Conservation (phyloP, 768 basidiomycete genomes). For the Clavaria fumosa region DNA sequence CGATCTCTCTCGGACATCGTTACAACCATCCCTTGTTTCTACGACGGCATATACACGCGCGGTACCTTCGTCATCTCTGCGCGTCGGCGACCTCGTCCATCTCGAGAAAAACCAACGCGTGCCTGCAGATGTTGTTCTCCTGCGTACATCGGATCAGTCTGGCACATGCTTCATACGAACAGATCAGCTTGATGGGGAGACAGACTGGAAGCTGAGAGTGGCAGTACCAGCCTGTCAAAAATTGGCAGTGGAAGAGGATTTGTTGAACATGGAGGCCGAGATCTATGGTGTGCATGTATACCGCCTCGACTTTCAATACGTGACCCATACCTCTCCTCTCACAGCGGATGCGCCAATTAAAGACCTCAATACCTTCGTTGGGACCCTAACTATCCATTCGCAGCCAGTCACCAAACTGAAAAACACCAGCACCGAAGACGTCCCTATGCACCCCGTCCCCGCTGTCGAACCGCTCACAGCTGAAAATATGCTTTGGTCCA, state of each 20-base stretch:
- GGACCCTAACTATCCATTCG: slow-evolving; percentile 67
- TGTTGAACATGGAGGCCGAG: slow-evolving; percentile 67
- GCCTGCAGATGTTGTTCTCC: slow-evolving; percentile 82
- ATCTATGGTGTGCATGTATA: slow-evolving; percentile 53
- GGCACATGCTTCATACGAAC: slow-evolving; percentile 97
- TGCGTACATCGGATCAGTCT: slow-evolving; percentile 75
- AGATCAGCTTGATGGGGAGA: slow-evolving; percentile 96
- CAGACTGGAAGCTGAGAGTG: slow-evolving; percentile 94
- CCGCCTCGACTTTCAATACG: slow-evolving; percentile 2
- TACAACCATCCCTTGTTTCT: slow-evolving; percentile 24
- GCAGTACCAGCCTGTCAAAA: slow-evolving; percentile 78
- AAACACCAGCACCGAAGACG: slow-evolving; percentile 15
- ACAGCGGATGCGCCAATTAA: slow-evolving; percentile 89
- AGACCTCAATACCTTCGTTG: slow-evolving; percentile 91
- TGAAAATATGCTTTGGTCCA: slow-evolving; percentile 93
- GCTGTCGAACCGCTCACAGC: slow-evolving; percentile 78
- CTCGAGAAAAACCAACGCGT: slow-evolving; percentile 97
- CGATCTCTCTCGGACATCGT: slow-evolving; percentile 26
- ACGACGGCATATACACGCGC: slow-evolving; percentile 37
- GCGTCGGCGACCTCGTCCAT: slow-evolving; percentile 80
- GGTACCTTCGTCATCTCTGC: slow-evolving; percentile 75
- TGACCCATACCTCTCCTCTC: slow-evolving; percentile 10
- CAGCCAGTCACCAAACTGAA: slow-evolving; percentile 16
- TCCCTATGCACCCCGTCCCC: slow-evolving; percentile 28
- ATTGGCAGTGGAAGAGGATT: slow-evolving; percentile 29